Evolutionary conservation across 176 grass and related monocot species (phyloP), one percentile per base, ranked within the genome.

Genomic region (Dactylis glomerata): DNA sequence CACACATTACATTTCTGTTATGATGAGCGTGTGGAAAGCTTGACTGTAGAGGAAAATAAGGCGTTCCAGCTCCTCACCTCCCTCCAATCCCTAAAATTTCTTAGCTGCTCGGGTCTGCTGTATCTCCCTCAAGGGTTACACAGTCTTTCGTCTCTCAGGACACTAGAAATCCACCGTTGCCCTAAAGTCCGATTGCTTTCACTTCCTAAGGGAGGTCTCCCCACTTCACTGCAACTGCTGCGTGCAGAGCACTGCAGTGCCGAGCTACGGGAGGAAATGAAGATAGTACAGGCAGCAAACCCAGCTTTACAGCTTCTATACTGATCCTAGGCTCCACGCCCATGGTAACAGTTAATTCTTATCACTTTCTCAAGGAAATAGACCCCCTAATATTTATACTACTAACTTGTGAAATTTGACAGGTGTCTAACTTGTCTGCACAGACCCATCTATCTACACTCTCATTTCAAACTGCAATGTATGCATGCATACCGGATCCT

Each of bases 11-110:
- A 7, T 5, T 15, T 56, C 10, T 6, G 0, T 1, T 11, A 13
- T 56, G 73, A 76, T 55, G 10, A 22, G 9, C 30, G 1, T 31
- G 28, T 37, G 31, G 3, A 37, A 36, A 76, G 49, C 47, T 23
- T 76, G 6, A 76, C 9, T 2, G 30, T 37, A 56, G 73, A 55
- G 49, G 26, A 76, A n/a, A 31, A 55, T 6, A 14, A 23, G 17
- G 73, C 73, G 1, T 22, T 76, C 32, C 73, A 76, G 49, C 46
- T 76, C 49, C 73, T 76, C 30, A 23, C 73, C 73, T 76, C 47
- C 19, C 73, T 76, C 30, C 27, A 76, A 36, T 36, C 22, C 5
- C 11, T 71, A 22, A 10, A 75, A 20, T 76, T 76, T 55, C 3
- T 6, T 17, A 31, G 27, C 15, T 76, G 73, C 47, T 32, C 6